phyloP scores from a whole-genome alignment of 2,329 filamentous ascomycete species.

The Neoarthrinium moseri region DNA sequence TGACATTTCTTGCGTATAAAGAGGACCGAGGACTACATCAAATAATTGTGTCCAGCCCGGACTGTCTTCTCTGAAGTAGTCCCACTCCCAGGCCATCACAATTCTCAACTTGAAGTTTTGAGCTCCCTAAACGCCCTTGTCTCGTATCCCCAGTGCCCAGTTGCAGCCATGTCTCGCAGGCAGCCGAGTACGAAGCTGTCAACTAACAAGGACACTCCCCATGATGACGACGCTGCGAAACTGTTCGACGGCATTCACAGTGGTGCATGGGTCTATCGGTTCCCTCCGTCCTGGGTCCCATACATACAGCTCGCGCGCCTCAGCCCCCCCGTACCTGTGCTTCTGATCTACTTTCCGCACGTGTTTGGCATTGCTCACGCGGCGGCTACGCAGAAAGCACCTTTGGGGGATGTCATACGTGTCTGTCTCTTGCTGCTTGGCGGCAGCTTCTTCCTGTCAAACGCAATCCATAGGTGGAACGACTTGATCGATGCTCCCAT shows the following conservation, averaged over 20 bases:
- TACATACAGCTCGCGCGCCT: slow-evolving; percentile 31
- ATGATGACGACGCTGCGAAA: no score
- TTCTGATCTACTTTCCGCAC: slow-evolving; percentile 32
- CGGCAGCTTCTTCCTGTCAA: slow-evolving; percentile 30
- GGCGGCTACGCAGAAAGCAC: not conserved
- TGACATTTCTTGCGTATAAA: no score
- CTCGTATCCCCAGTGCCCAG: no score
- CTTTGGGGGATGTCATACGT: slow-evolving; percentile 14
- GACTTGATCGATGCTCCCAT: slow-evolving; percentile 33
- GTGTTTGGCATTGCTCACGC: slow-evolving; percentile 26
- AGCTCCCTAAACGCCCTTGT: no score
- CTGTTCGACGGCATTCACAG: slow-evolving; percentile 31
- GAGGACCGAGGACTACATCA: no score
- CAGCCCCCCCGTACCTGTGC: slow-evolving; percentile 27
- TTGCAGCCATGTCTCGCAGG: no score
- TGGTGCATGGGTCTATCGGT: slow-evolving; percentile 26
- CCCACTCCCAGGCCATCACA: no score
- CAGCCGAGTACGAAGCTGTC: no score
- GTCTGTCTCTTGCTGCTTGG: slow-evolving; percentile 17
- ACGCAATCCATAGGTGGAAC: slow-evolving; percentile 33
- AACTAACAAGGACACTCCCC: no score
- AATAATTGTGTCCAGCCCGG: no score
- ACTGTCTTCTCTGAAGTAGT: no score
- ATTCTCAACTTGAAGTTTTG: no score
- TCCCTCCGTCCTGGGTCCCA: slow-evolving; percentile 30